Conservation (phyloP, 768 basidiomycete species). For the Galerina marginata region DNA sequence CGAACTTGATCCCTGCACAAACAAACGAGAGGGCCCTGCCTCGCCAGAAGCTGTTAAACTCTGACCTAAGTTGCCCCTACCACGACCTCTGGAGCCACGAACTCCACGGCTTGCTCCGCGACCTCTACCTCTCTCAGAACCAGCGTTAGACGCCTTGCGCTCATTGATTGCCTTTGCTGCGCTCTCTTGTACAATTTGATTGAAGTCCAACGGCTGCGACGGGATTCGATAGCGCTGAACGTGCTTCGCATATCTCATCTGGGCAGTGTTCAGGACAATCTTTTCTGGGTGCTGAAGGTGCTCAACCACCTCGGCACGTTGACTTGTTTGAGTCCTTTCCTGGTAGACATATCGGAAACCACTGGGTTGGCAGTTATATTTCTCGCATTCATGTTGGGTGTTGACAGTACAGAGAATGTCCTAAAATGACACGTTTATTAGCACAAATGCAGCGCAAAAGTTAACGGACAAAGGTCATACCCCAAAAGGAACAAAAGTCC, state of each 20-base stretch:
- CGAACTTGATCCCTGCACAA: neutral
- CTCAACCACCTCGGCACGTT: neutral
- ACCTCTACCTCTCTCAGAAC: neutral
- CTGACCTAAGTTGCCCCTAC: neutral
- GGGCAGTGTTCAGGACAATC: constrained; percentile 28
- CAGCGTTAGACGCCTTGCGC: neutral
- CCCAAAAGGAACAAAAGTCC: constrained; percentile 2
- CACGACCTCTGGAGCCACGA: constrained; percentile 2
- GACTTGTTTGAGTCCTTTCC: constrained; percentile 18
- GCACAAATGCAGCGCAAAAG: neutral
- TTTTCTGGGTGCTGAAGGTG: constrained; percentile 6
- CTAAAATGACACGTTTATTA: constrained; percentile 10
- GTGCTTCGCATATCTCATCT: constrained; percentile 30
- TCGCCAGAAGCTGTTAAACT: neutral
- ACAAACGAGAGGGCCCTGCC: neutral
- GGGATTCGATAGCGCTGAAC: constrained; percentile 23
- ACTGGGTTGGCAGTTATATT: constrained; percentile 18
- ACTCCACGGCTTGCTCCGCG: no score
- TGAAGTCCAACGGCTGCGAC: neutral
- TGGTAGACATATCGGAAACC: constrained; percentile 17
- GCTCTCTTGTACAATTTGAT: neutral
- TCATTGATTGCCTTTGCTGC: neutral
- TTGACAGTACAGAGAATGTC: constrained; percentile 31
- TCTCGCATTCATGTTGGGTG: constrained; percentile 29
- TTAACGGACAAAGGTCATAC: no score